Conservation (phyloP, 129 eudicot species). For the Pseudognaphalium luteoalbum region DNA sequence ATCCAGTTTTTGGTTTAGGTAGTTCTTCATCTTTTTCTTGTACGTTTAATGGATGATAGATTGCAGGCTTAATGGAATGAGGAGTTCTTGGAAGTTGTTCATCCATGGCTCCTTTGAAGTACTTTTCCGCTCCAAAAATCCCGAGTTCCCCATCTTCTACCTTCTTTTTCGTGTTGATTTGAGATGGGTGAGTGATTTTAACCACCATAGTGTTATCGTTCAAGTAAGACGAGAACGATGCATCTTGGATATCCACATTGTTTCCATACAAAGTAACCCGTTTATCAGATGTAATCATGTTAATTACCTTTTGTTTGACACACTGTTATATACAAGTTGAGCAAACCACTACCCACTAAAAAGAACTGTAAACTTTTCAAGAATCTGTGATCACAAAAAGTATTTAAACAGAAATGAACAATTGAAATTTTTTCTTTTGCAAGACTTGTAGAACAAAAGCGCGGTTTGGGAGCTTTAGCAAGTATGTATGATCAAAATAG, state of each 20-base stretch:
- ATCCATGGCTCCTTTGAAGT: slow-evolving; percentile 61
- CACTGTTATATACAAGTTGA: neutral
- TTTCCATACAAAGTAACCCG: slow-evolving; percentile 34
- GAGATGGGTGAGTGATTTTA: slow-evolving; percentile 32
- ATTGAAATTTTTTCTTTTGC: neutral
- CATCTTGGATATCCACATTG: slow-evolving; percentile 41
- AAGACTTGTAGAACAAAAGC: slow-evolving; percentile 12
- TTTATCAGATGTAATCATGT: slow-evolving; percentile 31
- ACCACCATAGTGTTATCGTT: slow-evolving; percentile 39
- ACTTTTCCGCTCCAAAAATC: slow-evolving; percentile 72
- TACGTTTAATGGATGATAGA: slow-evolving; percentile 22
- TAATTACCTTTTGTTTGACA: neutral
- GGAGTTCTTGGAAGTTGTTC: slow-evolving; percentile 35
- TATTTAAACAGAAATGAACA: slow-evolving; percentile 6
- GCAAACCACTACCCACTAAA: slow-evolving; percentile 23
- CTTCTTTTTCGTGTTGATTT: slow-evolving; percentile 33
- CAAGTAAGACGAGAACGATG: slow-evolving; percentile 56
- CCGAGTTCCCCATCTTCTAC: slow-evolving; percentile 62
- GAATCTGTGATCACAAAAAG: slow-evolving; percentile 17
- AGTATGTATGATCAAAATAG: neutral
- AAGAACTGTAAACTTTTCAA: neutral
- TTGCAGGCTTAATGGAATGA: slow-evolving; percentile 17
- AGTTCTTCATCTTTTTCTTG: slow-evolving; percentile 16
- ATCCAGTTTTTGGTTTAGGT: slow-evolving; percentile 27
- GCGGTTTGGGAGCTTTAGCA: neutral